Conservation (phyloP, 2,329 filamentous ascomycete species). For the Aspergillus neotritici region DNA sequence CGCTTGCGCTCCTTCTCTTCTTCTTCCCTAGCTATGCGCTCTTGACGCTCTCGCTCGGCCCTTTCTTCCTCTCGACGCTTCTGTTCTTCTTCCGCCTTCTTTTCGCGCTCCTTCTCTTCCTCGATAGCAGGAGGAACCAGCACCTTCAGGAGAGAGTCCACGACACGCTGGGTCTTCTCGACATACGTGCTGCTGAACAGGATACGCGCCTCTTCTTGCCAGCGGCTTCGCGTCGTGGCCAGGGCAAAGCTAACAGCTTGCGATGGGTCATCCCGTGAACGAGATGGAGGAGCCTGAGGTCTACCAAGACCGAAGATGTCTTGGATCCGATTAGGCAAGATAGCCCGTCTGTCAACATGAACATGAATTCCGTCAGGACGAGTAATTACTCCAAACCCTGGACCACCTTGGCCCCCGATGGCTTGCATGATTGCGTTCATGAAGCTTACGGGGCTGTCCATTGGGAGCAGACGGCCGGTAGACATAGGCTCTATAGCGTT, state of each 20-base stretch:
- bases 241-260: slow-evolving; percentile 71
- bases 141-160: slow-evolving; percentile 63
- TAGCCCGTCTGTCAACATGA: slow-evolving; percentile 48
- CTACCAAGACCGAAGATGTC: slow-evolving; percentile 36
- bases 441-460: slow-evolving; percentile 51
- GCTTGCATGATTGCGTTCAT: slow-evolving; percentile 55
- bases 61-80: slow-evolving; percentile 57
- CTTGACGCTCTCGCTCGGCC: slow-evolving; percentile 56
- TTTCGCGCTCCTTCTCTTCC: slow-evolving; percentile 66
- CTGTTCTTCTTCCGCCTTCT: slow-evolving; percentile 51
- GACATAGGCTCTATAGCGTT: slow-evolving; percentile 46
- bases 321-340: slow-evolving; percentile 52
- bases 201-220: slow-evolving; percentile 84
- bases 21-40: slow-evolving; percentile 61
- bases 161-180: slow-evolving; percentile 64
- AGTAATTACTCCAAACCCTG: slow-evolving; percentile 39
- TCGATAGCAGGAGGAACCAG: slow-evolving; percentile 82
- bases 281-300: slow-evolving; percentile 24
- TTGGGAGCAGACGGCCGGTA: slow-evolving; percentile 40
- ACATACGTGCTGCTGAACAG: slow-evolving; percentile 65
- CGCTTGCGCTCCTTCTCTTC: slow-evolving; percentile 66
- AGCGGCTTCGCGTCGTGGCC: slow-evolving; percentile 67
- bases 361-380: slow-evolving; percentile 50
- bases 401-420: slow-evolving; percentile 42
- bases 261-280: slow-evolving; percentile 47